Base-by-base conservation (phyloP, 352 stramenopile genomes). In the Phytophthora colocasiae region DNA sequence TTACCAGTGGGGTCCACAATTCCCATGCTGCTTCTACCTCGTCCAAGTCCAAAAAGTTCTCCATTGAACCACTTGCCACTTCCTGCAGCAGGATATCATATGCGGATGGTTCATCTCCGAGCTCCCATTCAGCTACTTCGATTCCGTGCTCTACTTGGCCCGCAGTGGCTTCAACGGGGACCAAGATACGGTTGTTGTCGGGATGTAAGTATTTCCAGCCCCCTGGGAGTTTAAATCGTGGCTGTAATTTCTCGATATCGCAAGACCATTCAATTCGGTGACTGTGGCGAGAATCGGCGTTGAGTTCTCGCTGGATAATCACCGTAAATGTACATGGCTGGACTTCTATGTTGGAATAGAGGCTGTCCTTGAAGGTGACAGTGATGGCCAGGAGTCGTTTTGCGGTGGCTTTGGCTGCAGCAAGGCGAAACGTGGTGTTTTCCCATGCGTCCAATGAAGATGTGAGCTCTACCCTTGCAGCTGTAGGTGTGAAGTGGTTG, bases 21-120 rank as follows among this genome's bases (percentile, higher is more conserved):
- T 26, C 50, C 83, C 85, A 95, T 3, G 83, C 70, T 9, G 83
- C 80, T 19, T 92, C 56, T 6, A 92, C 60, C 27, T 95, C 81
- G 17, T 87, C 63, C 9, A 95, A 43, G 26, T 78, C 74, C 11
- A 75, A 75, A 46, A 90, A 91, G 17, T 86, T 58, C 8, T 48
- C 43, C 9, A 44, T 64, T 19, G 60, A 55, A 11, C 60, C 78
- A 4, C 15, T 32, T 14, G 44, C 45, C 3, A 76, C 65, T 40
- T 77, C 66, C 5, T 19, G 49, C 7, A 85, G 48, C 6, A 85
- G 34, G 1, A 65, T 41, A 40, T 85, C 77, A 34, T 85, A 85
- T 7, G 73, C 77, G 2, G 63, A 77, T 29, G 40, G 31, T 45
- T 73, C 51, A 22, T 85, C 71, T 2, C 77, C 77, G 6, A 77